Base-by-base conservation (phyloP, 106 monocot species). In the Acorus calamus region DNA sequence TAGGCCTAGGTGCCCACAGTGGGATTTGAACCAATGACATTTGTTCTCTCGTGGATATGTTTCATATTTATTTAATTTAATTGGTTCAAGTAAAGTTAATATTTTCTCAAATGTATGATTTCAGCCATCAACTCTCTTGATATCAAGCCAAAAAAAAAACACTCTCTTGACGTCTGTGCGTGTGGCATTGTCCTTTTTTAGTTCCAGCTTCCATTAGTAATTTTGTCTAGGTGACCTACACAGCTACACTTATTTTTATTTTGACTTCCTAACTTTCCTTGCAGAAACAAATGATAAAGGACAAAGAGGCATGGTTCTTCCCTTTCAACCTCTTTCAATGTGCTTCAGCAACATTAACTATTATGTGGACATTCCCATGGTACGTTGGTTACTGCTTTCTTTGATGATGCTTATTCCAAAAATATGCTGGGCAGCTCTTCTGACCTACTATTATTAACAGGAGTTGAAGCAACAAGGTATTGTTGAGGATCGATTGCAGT, bases 311-410 rank as follows among this genome's bases (percentile, higher is more conserved):
- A 99, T 99, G 98, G 98, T 99, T 61, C 83, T 99, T 69, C 98
- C 98, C 28, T 99, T 99, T 81, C 83, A 92, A 52, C 88, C 98
- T 60, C 92, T 86, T 74, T 84, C 85, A 14, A 92, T 99, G 98
- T 81, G 83, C 67, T 99, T 99, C 69, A 92, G 73, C 52, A 76
- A 99, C 69, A 86, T 99, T 45, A 92, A 92, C 70, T 99, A 99
- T 66, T 99, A 88, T 66, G 88, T 99, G 11, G 88, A 92, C 68
- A 72, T 99, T 55, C 98, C 98, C 55, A 68, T 71, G 78, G 98
- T 99, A 92, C 12, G 75, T 57, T 51, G 50, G 11, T 65, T 57
- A 60, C 48, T 47, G 64, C 7, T 47, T 61, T 14, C 57, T 69
- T 14, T 67, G n/a, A 14, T 73, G 49, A 43, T 13, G 6, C 4